phyloP scores from a whole-genome alignment of 1,284 basidiomycete genomes.

The Sporisorium scitamineum region DNA sequence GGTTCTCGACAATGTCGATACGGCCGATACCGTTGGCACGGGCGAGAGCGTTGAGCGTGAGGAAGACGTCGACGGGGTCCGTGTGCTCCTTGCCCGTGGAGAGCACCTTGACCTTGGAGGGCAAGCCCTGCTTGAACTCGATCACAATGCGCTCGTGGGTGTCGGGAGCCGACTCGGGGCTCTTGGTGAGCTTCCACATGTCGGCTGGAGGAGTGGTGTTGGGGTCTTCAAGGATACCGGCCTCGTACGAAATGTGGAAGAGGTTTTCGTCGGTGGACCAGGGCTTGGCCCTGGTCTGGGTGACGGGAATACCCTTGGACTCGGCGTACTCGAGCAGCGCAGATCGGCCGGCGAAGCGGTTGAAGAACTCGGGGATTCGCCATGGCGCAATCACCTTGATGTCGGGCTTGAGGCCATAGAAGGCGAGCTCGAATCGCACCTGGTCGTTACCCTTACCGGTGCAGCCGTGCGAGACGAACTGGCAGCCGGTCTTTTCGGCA shows the following conservation, averaged over 20 bases:
- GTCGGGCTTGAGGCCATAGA: constrained; percentile 97
- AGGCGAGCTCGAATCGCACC: constrained; percentile 98
- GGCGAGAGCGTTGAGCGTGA: constrained; percentile 88
- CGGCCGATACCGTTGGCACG: constrained; percentile 95
- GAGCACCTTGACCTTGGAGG: constrained; percentile 58
- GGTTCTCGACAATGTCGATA: constrained; percentile 99
- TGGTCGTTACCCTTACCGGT: constrained; percentile 99
- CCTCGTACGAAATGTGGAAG: constrained; percentile 99
- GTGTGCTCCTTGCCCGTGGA: constrained; percentile 72
- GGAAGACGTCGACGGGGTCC: constrained; percentile 95
- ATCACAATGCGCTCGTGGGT: constrained; percentile 80
- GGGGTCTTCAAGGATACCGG: constrained; percentile 97
- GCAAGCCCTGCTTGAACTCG: constrained; percentile 83
- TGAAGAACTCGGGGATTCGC: constrained; percentile 96
- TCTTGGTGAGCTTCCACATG: constrained; percentile 98
- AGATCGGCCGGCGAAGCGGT: constrained; percentile 94
- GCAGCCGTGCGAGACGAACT: constrained; percentile 95
- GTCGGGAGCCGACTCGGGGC: constrained; percentile 84
- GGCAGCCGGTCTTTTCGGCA: constrained; percentile 79
- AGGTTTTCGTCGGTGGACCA: constrained; percentile 98
- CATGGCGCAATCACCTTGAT: constrained; percentile 99
- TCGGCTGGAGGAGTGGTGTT: constrained; percentile 93
- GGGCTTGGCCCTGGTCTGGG: constrained; percentile 95
- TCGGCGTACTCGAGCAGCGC: constrained; percentile 91
- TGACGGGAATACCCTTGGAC: constrained; percentile 89